Evolutionary conservation across 2,329 filamentous ascomycete species (phyloP).

Genomic region (Epichloe uncinata): DNA sequence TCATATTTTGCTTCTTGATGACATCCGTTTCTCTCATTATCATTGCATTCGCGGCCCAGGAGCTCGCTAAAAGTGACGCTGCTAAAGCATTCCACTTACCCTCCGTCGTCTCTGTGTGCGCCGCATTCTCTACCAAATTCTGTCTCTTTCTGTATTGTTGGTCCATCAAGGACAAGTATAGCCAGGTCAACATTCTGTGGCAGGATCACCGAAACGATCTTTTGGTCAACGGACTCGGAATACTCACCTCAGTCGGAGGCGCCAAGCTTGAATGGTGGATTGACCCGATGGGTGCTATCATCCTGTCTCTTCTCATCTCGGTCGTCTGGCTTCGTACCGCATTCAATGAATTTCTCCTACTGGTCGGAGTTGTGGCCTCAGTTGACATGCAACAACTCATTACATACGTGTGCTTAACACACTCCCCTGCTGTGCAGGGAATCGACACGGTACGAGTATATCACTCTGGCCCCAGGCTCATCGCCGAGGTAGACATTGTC

Average conservation of each 20-base stretch:
- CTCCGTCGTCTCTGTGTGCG: slow-evolving; percentile 69
- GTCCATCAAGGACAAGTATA: slow-evolving; percentile 80
- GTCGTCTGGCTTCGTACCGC: slow-evolving; percentile 74
- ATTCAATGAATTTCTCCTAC: slow-evolving; percentile 75
- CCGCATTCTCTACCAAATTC: slow-evolving; percentile 79
- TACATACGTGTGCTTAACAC: slow-evolving; percentile 83
- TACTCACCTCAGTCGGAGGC: slow-evolving; percentile 79
- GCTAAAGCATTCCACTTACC: slow-evolving; percentile 63
- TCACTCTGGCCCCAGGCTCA: slow-evolving; percentile 74
- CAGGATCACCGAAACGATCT: slow-evolving; percentile 95
- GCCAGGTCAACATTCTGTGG: slow-evolving; percentile 84
- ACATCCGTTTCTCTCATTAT: slow-evolving; percentile 81
- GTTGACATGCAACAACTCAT: slow-evolving; percentile 84
- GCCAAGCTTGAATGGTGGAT: slow-evolving; percentile 88
- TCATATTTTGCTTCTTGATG: slow-evolving; percentile 95
- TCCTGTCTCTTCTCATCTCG: slow-evolving; percentile 67
- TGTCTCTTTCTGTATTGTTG: slow-evolving; percentile 82
- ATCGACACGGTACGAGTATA: slow-evolving; percentile 95
- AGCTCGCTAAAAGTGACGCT: slow-evolving; percentile 44
- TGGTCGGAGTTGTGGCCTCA: slow-evolving; percentile 80
- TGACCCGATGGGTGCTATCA: slow-evolving; percentile 80
- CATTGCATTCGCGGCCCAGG: slow-evolving; percentile 71
- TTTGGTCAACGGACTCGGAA: slow-evolving; percentile 89
- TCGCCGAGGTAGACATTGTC: slow-evolving; percentile 93
- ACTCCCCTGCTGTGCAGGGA: slow-evolving; percentile 68